Evolutionary conservation across 2,329 filamentous ascomycete genomes (phyloP).

Genomic region (Fusarium sp.): DNA sequence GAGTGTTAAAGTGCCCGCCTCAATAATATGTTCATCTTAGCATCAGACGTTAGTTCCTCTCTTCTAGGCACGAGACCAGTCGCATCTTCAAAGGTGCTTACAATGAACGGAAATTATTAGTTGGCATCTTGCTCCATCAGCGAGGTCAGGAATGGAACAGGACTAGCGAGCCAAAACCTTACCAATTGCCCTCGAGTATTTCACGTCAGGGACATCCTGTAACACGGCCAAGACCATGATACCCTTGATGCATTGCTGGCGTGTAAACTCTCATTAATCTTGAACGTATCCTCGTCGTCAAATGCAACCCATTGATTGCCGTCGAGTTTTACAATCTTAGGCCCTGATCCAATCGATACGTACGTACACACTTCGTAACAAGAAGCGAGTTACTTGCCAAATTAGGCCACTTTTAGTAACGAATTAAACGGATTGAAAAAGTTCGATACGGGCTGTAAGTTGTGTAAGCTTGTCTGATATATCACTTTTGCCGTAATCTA

Average conservation of each 20-base stretch:
- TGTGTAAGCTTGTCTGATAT: too few relatives aligned
- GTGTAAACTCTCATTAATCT: conserved; percentile 48
- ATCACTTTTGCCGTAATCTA: too few relatives aligned
- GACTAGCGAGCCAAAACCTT: conserved; percentile 9
- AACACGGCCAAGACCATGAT: conserved; percentile 29
- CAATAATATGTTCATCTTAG: conserved; percentile 20
- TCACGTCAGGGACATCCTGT: background rate
- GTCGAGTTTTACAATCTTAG: conserved; percentile 42
- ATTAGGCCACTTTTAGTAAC: too few relatives aligned
- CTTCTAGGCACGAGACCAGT: background rate
- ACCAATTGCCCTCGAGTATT: conserved; percentile 1
- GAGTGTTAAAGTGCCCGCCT: conserved; percentile 4
- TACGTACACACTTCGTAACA: too few relatives aligned
- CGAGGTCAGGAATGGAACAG: conserved; percentile 4
- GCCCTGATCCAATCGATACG: too few relatives aligned
- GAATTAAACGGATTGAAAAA: too few relatives aligned
- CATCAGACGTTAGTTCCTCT: background rate
- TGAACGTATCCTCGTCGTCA: conserved; percentile 51
- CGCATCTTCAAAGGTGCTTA: conserved; percentile 1
- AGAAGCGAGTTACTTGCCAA: too few relatives aligned
- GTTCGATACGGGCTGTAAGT: too few relatives aligned
- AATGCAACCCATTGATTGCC: conserved; percentile 51
- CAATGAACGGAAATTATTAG: too few relatives aligned
- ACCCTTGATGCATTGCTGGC: conserved; percentile 46
- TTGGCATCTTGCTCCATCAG: conserved; percentile 10